A percentile compares a stretch with the other conserved stretches of the same genome.
Conservation (phyloP, 225 moss, liverwort and hornwort species). For the Climacium dendroides region DNA sequence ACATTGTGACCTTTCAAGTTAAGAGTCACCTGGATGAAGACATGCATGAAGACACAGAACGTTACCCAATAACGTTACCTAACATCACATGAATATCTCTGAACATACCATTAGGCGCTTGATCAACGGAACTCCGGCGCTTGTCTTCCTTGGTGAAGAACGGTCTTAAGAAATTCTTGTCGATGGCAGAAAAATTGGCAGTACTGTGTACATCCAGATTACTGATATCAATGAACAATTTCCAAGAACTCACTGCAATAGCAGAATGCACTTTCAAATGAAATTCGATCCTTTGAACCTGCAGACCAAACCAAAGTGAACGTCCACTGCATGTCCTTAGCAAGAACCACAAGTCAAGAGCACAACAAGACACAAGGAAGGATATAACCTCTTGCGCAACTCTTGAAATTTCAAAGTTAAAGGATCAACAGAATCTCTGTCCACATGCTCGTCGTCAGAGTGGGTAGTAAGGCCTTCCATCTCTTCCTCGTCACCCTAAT, state of each 20-base stretch:
- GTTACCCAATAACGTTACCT: not conserved
- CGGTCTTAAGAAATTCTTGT: slow-evolving; percentile 93
- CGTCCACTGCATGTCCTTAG: not conserved
- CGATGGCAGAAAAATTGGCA: slow-evolving; percentile 71
- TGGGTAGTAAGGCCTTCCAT: slow-evolving; percentile 41
- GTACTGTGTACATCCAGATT: slow-evolving; percentile 22
- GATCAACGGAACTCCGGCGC: slow-evolving; percentile 28
- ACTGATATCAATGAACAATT: not conserved
- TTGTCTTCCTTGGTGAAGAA: slow-evolving; percentile 82
- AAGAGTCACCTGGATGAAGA: not conserved
- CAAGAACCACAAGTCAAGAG: not conserved
- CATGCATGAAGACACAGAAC: not conserved
- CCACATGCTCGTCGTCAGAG: slow-evolving; percentile 32
- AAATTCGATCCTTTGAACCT: not conserved
- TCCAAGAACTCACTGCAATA: not conserved
- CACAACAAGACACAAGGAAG: not conserved
- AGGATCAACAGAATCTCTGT: slow-evolving; percentile 45
- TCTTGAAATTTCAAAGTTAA: slow-evolving; percentile 75
- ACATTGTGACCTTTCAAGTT: not conserved
- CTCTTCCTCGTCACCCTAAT: slow-evolving; percentile 61
- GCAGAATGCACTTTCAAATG: not conserved
- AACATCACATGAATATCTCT: not conserved
- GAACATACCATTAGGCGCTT: slow-evolving; percentile 29
- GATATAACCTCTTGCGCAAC: slow-evolving; percentile 66
- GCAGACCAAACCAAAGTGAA: not conserved